Percentiles rank a stretch among this genome's conserved stretches.
Evolutionary conservation across 768 basidiomycete genomes (phyloP).

Genomic region (Kwoniella europaea): DNA sequence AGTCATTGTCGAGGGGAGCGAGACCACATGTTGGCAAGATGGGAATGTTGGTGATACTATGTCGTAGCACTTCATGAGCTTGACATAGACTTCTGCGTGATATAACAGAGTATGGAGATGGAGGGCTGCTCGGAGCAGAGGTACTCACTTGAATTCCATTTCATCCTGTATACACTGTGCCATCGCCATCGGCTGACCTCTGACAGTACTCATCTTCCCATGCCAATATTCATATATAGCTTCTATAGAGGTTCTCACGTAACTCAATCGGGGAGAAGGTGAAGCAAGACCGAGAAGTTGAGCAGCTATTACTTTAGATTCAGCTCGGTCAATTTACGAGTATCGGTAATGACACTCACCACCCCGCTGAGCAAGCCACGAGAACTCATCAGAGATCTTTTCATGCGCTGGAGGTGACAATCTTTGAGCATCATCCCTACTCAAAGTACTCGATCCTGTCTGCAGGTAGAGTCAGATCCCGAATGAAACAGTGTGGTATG

Average conservation of each 20-base stretch:
- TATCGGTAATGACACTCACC: constrained; percentile 2
- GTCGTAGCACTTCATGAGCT: background rate
- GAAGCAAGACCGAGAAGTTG: constrained; percentile 12
- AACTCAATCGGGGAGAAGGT: background rate
- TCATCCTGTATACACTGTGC: constrained; percentile 20
- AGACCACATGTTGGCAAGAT: background rate
- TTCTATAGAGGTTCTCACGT: constrained; percentile 13
- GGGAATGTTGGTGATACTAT: constrained; percentile 14
- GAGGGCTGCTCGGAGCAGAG: background rate
- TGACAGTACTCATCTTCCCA: constrained; percentile 17
- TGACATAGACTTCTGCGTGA: background rate
- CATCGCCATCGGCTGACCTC: constrained; percentile 3
- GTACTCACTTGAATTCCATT: constrained; percentile 18
- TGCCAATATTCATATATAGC: constrained; percentile 13
- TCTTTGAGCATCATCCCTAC: background rate
- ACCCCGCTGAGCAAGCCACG: constrained; percentile 14
- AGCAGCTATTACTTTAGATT: background rate
- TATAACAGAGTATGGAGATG: background rate
- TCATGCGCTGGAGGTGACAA: background rate
- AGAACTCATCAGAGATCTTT: background rate
- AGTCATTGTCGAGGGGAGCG: background rate
- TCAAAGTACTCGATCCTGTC: background rate
- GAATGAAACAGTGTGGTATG: too few species aligned
- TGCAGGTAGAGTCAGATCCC: background rate
- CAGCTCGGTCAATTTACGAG: background rate